A percentile compares a stretch with the other conserved stretches of the same genome.
Conservation (phyloP, 306 rosid species). For the Abrus precatorius region DNA sequence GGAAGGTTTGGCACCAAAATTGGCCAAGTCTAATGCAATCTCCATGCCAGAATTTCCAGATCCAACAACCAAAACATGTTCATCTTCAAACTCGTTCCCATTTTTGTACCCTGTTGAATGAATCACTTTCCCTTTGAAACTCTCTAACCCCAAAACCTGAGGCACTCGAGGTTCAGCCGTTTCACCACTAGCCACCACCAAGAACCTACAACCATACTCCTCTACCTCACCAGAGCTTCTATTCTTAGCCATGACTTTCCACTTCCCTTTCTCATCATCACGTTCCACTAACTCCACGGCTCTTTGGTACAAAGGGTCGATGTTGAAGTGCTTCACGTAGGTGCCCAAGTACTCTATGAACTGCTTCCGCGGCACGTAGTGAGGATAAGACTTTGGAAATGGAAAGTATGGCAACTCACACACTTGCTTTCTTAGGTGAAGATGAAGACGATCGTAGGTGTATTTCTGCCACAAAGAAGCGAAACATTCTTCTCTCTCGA, state of each 20-base stretch:
- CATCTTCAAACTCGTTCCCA: slow-evolving; percentile 53
- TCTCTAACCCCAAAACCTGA: slow-evolving; percentile 56
- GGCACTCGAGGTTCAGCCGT: slow-evolving; percentile 64
- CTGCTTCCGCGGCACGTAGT: slow-evolving; percentile 57
- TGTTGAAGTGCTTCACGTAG: slow-evolving; percentile 60
- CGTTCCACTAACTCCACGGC: slow-evolving; percentile 56
- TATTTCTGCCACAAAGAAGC: slow-evolving; percentile 76
- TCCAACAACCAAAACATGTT: slow-evolving; percentile 75
- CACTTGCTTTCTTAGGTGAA: slow-evolving; percentile 61
- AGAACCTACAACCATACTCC: slow-evolving; percentile 53
- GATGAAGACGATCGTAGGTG: slow-evolving; percentile 71
- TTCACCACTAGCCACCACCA: slow-evolving; percentile 81
- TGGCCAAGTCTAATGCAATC: slow-evolving; percentile 68
- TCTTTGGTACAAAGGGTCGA: slow-evolving; percentile 55
- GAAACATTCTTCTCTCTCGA: slow-evolving; percentile 70
- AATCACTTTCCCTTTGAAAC: slow-evolving; percentile 58
- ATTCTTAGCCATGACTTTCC: slow-evolving; percentile 59
- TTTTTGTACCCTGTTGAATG: slow-evolving; percentile 67
- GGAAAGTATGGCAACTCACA: slow-evolving; percentile 63
- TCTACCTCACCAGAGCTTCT: slow-evolving; percentile 40
- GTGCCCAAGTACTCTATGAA: slow-evolving; percentile 59
- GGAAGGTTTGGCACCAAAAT: slow-evolving; percentile 67
- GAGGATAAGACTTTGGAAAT: slow-evolving; percentile 59
- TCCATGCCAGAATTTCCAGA: slow-evolving; percentile 90
- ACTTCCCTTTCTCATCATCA: slow-evolving; percentile 27